Evolutionary conservation across 257 asterid species (phyloP).

Genomic region (Jaltomata sinuosa): DNA sequence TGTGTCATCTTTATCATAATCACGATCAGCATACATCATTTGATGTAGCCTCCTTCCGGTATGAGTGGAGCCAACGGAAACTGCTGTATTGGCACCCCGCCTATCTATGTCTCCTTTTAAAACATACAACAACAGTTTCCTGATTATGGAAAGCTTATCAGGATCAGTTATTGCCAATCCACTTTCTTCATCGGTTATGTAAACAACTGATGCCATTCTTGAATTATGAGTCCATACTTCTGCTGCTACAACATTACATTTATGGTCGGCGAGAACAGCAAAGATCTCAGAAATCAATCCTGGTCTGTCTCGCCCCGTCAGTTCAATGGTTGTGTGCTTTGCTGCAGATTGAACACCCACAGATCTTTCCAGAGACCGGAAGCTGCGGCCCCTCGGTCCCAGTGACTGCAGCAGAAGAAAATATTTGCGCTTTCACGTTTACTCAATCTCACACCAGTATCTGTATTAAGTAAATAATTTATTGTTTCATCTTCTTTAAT

Average conservation of each 20-base stretch:
- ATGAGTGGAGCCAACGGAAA: slow-evolving; percentile 63
- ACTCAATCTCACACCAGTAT: neutral
- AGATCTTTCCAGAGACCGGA: slow-evolving; percentile 44
- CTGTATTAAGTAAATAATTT: neutral
- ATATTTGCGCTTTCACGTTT: neutral
- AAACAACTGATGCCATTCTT: slow-evolving; percentile 75
- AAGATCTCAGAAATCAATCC: slow-evolving; percentile 77
- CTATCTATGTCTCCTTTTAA: slow-evolving; percentile 56
- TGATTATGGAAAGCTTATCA: slow-evolving; percentile 44
- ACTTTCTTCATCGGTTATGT: slow-evolving; percentile 56
- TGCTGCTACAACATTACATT: slow-evolving; percentile 68
- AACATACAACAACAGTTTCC: slow-evolving; percentile 56
- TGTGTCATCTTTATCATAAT: slow-evolving; percentile 18
- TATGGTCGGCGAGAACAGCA: slow-evolving; percentile 74
- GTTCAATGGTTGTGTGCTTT: slow-evolving; percentile 62
- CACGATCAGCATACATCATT: slow-evolving; percentile 67
- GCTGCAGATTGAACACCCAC: slow-evolving; percentile 57
- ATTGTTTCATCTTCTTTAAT: neutral
- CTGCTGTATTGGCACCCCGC: slow-evolving; percentile 58
- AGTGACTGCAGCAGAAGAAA: slow-evolving; percentile 36
- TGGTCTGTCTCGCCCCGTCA: slow-evolving; percentile 72
- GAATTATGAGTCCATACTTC: slow-evolving; percentile 96
- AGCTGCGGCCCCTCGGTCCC: slow-evolving; percentile 41
- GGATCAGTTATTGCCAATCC: slow-evolving; percentile 53
- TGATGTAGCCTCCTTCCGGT: slow-evolving; percentile 77